Base-by-base conservation (phyloP, 2,329 filamentous ascomycete genomes). In the Nothopassalora personata region DNA sequence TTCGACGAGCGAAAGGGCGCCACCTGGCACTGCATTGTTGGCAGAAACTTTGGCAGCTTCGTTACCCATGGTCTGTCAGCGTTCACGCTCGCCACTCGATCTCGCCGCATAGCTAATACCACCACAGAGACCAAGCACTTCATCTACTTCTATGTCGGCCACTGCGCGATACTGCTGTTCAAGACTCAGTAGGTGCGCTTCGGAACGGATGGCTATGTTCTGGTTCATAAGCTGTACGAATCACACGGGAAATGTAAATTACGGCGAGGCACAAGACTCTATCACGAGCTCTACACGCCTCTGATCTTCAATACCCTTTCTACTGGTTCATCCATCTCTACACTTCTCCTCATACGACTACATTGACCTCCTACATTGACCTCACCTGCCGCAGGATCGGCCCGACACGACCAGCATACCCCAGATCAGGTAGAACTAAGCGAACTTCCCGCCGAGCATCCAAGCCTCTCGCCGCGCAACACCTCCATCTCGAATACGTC, bases 131-230 rank as follows among this genome's bases (percentile, higher is more conserved):
- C 94, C 30, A 97, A 97, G 80, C 94, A 99, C 78, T 99, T 99
- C 81, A 97, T 99, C 75, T 99, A 99, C 81, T 99, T 99, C 81
- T 99, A 99, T 80, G 88, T 99, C 60, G 94, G 94, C 56, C 94
- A 97, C 82, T 97, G 91, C 76, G 94, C 94, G 60, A 97, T 99
- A 73, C 84, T 99, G 58, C 86, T 99, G 55, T 99, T 97, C 86
- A 99, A 99, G 84, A 99, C 94, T 45, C 93, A 97, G 85, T 97
- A 86, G 73, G 34, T 2, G 51, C 51, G 28, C 28, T 15, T 27
- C 30, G 9, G 34, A 30, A 11, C 10, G 30, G 5, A 18, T 4
- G 39, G 13, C n/a, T 23, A 11, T 33, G 48, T 51, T n/a, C 48
- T 33, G 39, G 13, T 18, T n/a, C 13, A n/a, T 18, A 13, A 18